Evolutionary conservation across 352 stramenopile species (phyloP).

Genomic region (Phytophthora sansomeana): DNA sequence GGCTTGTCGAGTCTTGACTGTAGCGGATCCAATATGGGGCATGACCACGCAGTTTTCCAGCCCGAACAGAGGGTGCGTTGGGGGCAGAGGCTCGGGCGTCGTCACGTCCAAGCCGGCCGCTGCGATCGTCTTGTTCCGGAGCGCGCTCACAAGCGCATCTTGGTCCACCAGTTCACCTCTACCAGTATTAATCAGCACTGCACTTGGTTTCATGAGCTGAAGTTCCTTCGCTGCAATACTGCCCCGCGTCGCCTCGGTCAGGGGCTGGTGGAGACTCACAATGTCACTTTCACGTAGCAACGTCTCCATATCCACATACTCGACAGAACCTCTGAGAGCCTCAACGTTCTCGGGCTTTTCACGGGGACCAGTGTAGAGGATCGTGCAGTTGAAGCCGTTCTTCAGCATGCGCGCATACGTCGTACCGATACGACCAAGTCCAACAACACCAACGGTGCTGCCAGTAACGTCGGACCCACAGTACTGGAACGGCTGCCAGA

Average conservation of each 20-base stretch:
- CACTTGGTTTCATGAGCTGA: conserved; percentile 79
- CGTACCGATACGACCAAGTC: conserved; percentile 89
- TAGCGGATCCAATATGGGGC: conserved; percentile 63
- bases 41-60: conserved; percentile 74
- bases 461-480: conserved; percentile 77
- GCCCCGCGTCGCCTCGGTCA: conserved; percentile 75
- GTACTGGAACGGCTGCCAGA: conserved; percentile 85
- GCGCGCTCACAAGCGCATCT: conserved; percentile 63
- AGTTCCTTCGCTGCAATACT: conserved; percentile 83
- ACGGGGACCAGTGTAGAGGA: conserved; percentile 81
- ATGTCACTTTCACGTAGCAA: conserved; percentile 87
- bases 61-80: conserved; percentile 73
- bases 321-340: conserved; percentile 44
- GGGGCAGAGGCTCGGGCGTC: conserved; percentile 89
- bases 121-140: conserved; percentile 55
- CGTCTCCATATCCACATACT: conserved; percentile 83
- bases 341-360: conserved; percentile 60
- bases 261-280: conserved; percentile 86
- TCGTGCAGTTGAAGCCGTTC: conserved; percentile 82
- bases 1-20: conserved; percentile 71
- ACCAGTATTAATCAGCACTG: conserved; percentile 94
- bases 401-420: conserved; percentile 86
- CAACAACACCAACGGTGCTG: conserved; percentile 83
- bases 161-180: conserved; percentile 93
- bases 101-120: conserved; percentile 88